Evolutionary conservation across 768 basidiomycete genomes (phyloP).

Genomic region (Termitomyces sp.): DNA sequence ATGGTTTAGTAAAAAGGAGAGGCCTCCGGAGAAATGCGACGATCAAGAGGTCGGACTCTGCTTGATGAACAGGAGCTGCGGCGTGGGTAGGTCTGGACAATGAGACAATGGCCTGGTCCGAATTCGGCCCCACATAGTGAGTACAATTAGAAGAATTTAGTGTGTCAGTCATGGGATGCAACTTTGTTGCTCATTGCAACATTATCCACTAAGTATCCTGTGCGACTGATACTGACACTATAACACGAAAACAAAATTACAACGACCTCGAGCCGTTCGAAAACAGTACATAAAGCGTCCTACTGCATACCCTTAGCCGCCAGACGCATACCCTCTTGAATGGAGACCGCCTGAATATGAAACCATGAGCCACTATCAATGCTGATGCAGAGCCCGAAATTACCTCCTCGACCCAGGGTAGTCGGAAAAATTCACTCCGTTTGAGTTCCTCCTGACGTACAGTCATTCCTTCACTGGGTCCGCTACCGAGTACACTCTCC

Average conservation of each 20-base stretch:
- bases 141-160: background rate
- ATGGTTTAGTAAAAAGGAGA: conserved; percentile 7
- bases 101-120: background rate
- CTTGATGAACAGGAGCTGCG: background rate
- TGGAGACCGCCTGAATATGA: conserved; percentile 60
- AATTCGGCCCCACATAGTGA: background rate
- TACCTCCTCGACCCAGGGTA: conserved; percentile 87
- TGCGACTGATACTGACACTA: background rate
- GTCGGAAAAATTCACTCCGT: conserved; percentile 83
- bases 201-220: background rate
- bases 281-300: conserved; percentile 1
- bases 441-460: conserved; percentile 86
- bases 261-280: background rate
- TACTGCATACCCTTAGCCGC: conserved; percentile 45
- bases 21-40: conserved; percentile 5
- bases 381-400: conserved; percentile 6
- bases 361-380: background rate
- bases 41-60: conserved; percentile 15
- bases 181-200: background rate
- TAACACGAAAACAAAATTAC: background rate
- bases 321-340: conserved; percentile 77
- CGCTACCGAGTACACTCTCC: conserved; percentile 85
- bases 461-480: conserved; percentile 71
- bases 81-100: background rate
- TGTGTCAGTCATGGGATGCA: background rate